Evolutionary conservation across 2,329 filamentous ascomycete genomes (phyloP), one percentile per base, ranked within the genome.

Genomic region (Exophiala dermatitidis): DNA sequence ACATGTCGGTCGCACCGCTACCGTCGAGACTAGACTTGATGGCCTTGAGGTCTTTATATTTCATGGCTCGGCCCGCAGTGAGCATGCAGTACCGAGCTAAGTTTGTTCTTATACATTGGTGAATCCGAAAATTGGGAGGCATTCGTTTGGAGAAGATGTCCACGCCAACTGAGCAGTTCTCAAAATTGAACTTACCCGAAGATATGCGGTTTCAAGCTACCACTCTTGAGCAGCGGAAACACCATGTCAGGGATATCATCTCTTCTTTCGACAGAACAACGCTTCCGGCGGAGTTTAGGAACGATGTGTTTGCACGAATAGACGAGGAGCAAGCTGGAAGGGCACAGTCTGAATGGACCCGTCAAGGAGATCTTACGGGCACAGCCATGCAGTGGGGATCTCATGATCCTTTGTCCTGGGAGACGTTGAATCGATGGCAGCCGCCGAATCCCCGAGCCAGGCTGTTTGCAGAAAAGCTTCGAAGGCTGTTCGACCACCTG

Each of bases 331-430:
- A 60, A 37, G 43, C 45, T 28, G 12, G 41, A 26, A 44, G 66
- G 43, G 68, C 68, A 3, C 64, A 68, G 8, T 70, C 72, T 45
- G 67, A 73, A 47, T 72, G 72, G 56, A 70, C 73, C 10, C 69
- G 74, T 10, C 71, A 71, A 52, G 70, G 69, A 2, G 72, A 74
- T 53, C 66, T 75, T 8, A 68, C 70, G 49, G 71, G 69, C 10
- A 76, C 72, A 2, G 65, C 74, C 54, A 72, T 75, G 59, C 67
- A 71, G 28, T 68, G 74, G 3, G 72, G 72, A 3, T 67, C 72
- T 9, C 69, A 73, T 56, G 72, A 75, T 50, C 68, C 72, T 38
- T 64, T 64, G n/a, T 66, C 72, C 29, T 75, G 68, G 56, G 61
- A 63, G 12, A 68, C 68, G 46, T 65, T 76, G 12, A 70, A 69